These are phyloP conservation scores for Nicotiana undulata DNA, from an alignment of 257 asterid species.

Conservation along the genomic window DNA sequence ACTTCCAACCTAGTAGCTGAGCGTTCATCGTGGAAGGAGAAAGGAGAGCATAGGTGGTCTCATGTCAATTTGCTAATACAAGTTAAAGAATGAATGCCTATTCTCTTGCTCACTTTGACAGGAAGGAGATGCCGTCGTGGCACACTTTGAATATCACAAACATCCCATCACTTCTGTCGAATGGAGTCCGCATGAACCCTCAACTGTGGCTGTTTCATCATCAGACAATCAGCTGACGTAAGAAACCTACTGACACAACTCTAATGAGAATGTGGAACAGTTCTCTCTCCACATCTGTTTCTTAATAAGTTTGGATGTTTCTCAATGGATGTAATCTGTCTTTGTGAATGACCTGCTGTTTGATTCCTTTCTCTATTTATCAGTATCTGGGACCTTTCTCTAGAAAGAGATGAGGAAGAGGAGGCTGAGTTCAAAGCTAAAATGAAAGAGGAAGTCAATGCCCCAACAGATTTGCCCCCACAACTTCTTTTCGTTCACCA, in stretches of 20 bases:
- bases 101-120: constrained; percentile 15
- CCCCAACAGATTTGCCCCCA: constrained; percentile 87
- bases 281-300: not conserved
- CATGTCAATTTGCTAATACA: not conserved
- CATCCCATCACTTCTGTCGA: constrained; percentile 95
- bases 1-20: not conserved
- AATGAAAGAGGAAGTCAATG: constrained; percentile 61
- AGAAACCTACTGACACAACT: constrained; percentile 14
- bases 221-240: constrained; percentile 86
- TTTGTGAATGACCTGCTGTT: not conserved
- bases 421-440: constrained; percentile 76
- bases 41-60: not conserved
- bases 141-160: constrained; percentile 77
- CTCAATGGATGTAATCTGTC: not conserved
- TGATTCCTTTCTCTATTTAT: not conserved
- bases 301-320: not conserved
- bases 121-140: constrained; percentile 78
- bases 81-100: not conserved
- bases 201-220: constrained; percentile 85
- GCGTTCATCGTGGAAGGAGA: not conserved
- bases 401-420: constrained; percentile 94
- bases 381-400: constrained; percentile 92
- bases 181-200: constrained; percentile 96
- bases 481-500: constrained; percentile 96
- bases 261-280: not conserved